Conservation (phyloP, 495 filamentous ascomycete genomes). For the Aspergillus funiculosus region DNA sequence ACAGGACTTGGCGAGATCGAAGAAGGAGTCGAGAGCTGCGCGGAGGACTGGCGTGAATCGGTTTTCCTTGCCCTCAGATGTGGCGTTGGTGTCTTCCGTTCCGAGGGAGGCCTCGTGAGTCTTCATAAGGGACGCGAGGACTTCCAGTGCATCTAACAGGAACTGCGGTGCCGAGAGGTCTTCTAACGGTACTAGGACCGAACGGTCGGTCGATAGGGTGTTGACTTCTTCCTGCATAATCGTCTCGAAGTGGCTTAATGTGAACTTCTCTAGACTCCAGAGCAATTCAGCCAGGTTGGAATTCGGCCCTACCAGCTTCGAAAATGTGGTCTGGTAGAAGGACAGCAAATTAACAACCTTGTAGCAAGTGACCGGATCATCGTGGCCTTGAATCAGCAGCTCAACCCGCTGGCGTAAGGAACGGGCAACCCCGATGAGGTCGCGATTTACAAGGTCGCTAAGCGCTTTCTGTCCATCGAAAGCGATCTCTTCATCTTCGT, state of each 20-base stretch:
- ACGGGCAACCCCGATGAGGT: conserved; percentile 70
- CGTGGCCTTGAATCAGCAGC: conserved; percentile 86
- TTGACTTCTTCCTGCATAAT: conserved; percentile 72
- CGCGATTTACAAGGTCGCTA: conserved; percentile 81
- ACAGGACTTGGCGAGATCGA: conserved; percentile 66
- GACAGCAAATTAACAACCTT: conserved; percentile 79
- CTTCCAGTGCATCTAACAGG: conserved; percentile 71
- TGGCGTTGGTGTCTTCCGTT: conserved; percentile 47
- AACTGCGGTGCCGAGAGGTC: conserved; percentile 80
- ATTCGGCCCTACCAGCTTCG: conserved; percentile 64
- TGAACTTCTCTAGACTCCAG: conserved; percentile 62
- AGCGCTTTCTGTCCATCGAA: conserved; percentile 84
- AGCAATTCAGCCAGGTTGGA: conserved; percentile 68
- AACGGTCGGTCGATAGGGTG: conserved; percentile 64
- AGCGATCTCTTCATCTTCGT: conserved; percentile 53
- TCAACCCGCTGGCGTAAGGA: conserved; percentile 78
- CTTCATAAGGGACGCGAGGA: conserved; percentile 68
- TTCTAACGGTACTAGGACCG: conserved; percentile 41
- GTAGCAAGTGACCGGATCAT: conserved; percentile 83
- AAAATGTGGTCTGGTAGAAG: conserved; percentile 85
- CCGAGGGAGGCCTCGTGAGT: conserved; percentile 77
- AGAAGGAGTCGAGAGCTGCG: conserved; percentile 81
- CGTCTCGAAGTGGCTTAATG: conserved; percentile 73
- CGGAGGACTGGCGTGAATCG: conserved; percentile 69
- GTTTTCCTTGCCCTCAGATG: conserved; percentile 24